Evolutionary conservation across 768 basidiomycete genomes (phyloP).

Genomic region (Vararia minispora): DNA sequence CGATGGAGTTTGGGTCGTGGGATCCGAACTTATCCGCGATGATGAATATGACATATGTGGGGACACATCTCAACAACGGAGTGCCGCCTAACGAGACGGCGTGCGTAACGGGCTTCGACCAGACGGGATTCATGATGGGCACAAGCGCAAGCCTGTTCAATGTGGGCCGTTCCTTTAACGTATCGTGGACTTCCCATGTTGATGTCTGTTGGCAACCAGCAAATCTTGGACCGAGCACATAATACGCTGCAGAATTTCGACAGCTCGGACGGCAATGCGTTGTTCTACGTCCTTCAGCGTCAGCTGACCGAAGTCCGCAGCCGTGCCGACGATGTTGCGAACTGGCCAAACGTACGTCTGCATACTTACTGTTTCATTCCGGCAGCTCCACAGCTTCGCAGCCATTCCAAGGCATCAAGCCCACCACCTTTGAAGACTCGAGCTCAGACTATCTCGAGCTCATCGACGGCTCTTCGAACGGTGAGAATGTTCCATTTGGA

Average conservation of each 20-base stretch:
- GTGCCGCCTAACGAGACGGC: slow-evolving; percentile 37
- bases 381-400: background rate
- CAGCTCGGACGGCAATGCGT: slow-evolving; percentile 22
- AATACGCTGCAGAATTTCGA: slow-evolving; percentile 32
- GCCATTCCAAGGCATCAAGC: slow-evolving; percentile 43
- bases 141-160: slow-evolving; percentile 64
- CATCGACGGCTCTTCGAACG: slow-evolving; percentile 62
- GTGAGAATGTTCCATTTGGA: slow-evolving; percentile 59
- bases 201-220: slow-evolving; percentile 20
- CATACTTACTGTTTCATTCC: slow-evolving; percentile 5
- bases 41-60: slow-evolving; percentile 48
- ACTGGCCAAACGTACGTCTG: slow-evolving; percentile 47
- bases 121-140: slow-evolving; percentile 64
- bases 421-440: slow-evolving; percentile 40
- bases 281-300: slow-evolving; percentile 37
- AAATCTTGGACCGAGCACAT: slow-evolving; percentile 35
- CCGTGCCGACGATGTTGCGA: slow-evolving; percentile 48
- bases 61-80: slow-evolving; percentile 53
- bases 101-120: slow-evolving; percentile 70
- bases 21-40: slow-evolving; percentile 67
- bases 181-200: background rate
- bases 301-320: slow-evolving; percentile 39
- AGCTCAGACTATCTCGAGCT: slow-evolving; percentile 44
- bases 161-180: slow-evolving; percentile 23
- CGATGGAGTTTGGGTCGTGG: slow-evolving; percentile 63